Base-by-base conservation (phyloP, 805 yeast species). In the Myxozyma geophila region DNA sequence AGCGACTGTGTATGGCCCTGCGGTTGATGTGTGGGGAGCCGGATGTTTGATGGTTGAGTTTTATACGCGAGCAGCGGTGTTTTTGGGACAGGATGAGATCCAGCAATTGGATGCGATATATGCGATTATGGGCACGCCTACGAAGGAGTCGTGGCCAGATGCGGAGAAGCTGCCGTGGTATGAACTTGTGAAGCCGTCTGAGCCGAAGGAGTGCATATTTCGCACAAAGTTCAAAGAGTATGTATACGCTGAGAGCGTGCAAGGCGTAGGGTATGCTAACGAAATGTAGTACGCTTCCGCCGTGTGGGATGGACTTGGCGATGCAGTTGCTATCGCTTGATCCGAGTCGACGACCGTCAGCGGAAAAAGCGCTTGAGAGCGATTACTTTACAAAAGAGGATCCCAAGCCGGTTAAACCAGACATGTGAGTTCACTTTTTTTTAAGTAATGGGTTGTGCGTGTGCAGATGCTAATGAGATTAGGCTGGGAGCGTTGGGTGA, bases 11-110 rank as follows among this genome's bases (percentile, higher is more conserved):
- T 95, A 95, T 76, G 95, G 92, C 0, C 78, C 91, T 47, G 97
- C 90, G 70, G 95, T 95, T 9, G 99, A 95, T 73, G 86, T 91
- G 69, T 95, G 99, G 99, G 97, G 98, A 0, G 87, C 91, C 65
- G 99, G 99, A 1, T 95, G 98, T 77, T 79, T 95, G 33, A 78
- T 95, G 64, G 82, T 91, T 35, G 98, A 95, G 74, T 75, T 95
- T 44, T 91, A 90, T 72, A 83, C 87, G 1, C 83, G 86, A 67
- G 77, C 78, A 39, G 96, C 98, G 0, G 79, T 88, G 0, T 95
- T 95, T 74, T 96, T 88, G 74, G 98, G 97, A 0, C 81, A 82
- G 23, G 96, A 95, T 75, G 99, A 95, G 72, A 81, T 95, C 46
- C 87, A 89, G 57, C 98, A 93, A 74, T 74, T 95, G 36, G 81